phyloP scores from a whole-genome alignment of 495 filamentous ascomycete species.

The Clavariopsis aquatica region DNA sequence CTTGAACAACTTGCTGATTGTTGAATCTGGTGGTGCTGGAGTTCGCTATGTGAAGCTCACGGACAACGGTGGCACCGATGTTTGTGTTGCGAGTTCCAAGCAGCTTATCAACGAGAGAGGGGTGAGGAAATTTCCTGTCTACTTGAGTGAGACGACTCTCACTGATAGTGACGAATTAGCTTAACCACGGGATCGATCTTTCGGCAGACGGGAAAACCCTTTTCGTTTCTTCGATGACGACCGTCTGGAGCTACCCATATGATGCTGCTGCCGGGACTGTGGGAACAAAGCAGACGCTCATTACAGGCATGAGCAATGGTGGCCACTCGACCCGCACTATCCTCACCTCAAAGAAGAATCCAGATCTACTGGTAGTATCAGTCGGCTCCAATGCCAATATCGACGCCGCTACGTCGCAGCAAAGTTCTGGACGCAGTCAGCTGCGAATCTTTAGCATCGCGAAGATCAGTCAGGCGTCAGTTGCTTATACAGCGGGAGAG shows the following conservation, averaged over 20 bases:
- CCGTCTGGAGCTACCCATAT: slow-evolving; percentile 63
- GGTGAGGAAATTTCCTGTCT: slow-evolving; percentile 14
- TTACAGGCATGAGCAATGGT: slow-evolving; percentile 59
- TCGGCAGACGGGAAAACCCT: slow-evolving; percentile 60
- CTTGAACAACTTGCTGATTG: slow-evolving; percentile 59
- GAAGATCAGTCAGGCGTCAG: slow-evolving; percentile 41
- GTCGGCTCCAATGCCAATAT: slow-evolving; percentile 63
- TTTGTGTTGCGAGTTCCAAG: slow-evolving; percentile 38
- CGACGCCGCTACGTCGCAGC: slow-evolving; percentile 51
- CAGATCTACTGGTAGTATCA: slow-evolving; percentile 58
- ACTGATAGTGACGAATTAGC: slow-evolving; percentile 37
- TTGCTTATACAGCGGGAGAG: slow-evolving; percentile 51
- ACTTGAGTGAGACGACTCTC: neutral
- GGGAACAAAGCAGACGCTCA: slow-evolving; percentile 49
- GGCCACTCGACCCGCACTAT: slow-evolving; percentile 66
- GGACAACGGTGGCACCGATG: slow-evolving; percentile 54
- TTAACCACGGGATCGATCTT: slow-evolving; percentile 67
- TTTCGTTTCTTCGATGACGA: slow-evolving; percentile 59
- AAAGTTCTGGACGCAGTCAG: slow-evolving; percentile 58
- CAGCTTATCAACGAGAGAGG: slow-evolving; percentile 43
- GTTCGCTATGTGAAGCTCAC: slow-evolving; percentile 51
- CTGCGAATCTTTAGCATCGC: slow-evolving; percentile 62
- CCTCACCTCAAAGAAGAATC: slow-evolving; percentile 54
- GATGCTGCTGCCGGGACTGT: slow-evolving; percentile 46
- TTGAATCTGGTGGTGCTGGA: slow-evolving; percentile 56